Percentiles rank a stretch among this genome's conserved stretches.
Conservation (phyloP, 441 rosid species). For the Adansonia grandidieri region DNA sequence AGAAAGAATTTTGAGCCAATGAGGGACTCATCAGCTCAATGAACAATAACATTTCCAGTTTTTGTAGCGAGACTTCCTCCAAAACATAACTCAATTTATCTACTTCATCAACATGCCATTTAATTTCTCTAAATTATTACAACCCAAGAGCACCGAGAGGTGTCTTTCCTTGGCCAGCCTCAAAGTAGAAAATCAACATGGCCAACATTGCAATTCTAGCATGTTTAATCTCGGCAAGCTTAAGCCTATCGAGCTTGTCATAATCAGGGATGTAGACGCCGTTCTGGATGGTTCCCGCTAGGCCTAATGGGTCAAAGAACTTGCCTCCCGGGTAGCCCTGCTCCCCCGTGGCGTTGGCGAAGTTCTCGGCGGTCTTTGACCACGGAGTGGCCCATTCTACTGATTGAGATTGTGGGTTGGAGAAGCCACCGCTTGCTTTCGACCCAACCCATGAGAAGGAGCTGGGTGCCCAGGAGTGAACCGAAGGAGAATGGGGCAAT, state of each 20-base stretch:
- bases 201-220: constrained; percentile 35
- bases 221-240: constrained; percentile 94
- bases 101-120: too few species aligned
- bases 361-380: constrained; percentile 69
- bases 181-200: constrained; percentile 8
- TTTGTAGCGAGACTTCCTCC: too few species aligned
- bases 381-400: constrained; percentile 97
- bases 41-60: too few species aligned
- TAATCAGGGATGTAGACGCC: constrained; percentile 74
- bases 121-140: neutral
- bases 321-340: constrained; percentile 96
- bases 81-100: too few species aligned
- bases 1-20: too few species aligned
- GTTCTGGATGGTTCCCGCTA: constrained; percentile 61
- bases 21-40: too few species aligned
- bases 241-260: constrained; percentile 80
- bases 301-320: constrained; percentile 83
- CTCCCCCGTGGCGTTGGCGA: constrained; percentile 67
- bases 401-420: constrained; percentile 87
- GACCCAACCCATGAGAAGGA: constrained; percentile 97
- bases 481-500: constrained; percentile 95
- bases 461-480: constrained; percentile 79
- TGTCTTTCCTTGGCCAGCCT: constrained; percentile 7
- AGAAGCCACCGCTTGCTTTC: constrained; percentile 97
- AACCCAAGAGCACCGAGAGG: constrained; percentile 10